Conservation (phyloP, 2,329 filamentous ascomycete species). For the Apiospora marii region DNA sequence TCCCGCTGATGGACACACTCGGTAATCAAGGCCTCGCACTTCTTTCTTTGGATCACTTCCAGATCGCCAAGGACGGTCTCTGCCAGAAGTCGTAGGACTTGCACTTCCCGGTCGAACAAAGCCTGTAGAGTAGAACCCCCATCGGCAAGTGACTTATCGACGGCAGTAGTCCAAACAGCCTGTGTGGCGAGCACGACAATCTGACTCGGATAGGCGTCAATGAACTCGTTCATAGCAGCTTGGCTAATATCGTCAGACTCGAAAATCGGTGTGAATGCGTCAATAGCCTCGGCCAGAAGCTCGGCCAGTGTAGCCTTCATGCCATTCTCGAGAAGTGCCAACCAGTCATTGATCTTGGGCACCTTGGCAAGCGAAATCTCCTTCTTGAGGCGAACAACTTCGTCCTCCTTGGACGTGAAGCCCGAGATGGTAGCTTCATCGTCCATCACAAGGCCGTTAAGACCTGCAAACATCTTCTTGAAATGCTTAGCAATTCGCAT, state of each 20-base stretch:
- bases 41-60: slow-evolving; percentile 86
- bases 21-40: slow-evolving; percentile 98
- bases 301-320: slow-evolving; percentile 97
- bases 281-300: slow-evolving; percentile 84
- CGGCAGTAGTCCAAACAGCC: slow-evolving; percentile 88
- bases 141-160: slow-evolving; percentile 77
- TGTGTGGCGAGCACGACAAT: slow-evolving; percentile 95
- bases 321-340: slow-evolving; percentile 87
- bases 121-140: slow-evolving; percentile 74
- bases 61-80: slow-evolving; percentile 90
- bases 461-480: slow-evolving; percentile 99
- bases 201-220: slow-evolving; percentile 86
- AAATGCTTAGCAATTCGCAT: slow-evolving; percentile 97
- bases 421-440: slow-evolving; percentile 90
- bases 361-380: slow-evolving; percentile 93
- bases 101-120: slow-evolving; percentile 83
- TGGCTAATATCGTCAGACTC: slow-evolving; percentile 74
- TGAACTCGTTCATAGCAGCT: slow-evolving; percentile 78
- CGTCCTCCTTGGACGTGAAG: slow-evolving; percentile 94
- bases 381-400: slow-evolving; percentile 85
- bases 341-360: slow-evolving; percentile 98
- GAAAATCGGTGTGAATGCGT: slow-evolving; percentile 83
- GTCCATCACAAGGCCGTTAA: slow-evolving; percentile 89
- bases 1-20: slow-evolving; percentile 99
- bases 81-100: slow-evolving; percentile 85